These are phyloP conservation scores for Suillus lakei DNA, from an alignment of 768 basidiomycete genomes.

Conservation along the genomic window DNA sequence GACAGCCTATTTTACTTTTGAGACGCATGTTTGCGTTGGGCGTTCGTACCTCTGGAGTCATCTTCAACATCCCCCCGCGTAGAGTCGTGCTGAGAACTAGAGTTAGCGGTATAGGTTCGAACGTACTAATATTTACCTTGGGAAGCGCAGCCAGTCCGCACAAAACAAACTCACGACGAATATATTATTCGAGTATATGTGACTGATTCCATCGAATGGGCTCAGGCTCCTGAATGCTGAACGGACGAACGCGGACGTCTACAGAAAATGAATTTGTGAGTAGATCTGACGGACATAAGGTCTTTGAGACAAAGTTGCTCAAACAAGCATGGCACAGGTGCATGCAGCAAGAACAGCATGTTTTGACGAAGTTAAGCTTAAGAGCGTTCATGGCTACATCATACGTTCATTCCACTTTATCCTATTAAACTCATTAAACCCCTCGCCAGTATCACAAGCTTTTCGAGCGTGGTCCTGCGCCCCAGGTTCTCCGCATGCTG, in stretches of 20 bases:
- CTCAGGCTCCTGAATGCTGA: background rate
- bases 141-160: background rate
- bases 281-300: background rate
- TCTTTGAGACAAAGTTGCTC: background rate
- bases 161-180: background rate
- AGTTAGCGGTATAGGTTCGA: background rate
- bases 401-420: slow-evolving; percentile 51
- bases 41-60: background rate
- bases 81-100: too few species aligned
- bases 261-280: background rate
- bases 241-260: background rate
- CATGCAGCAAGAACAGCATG: background rate
- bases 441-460: slow-evolving; percentile 89
- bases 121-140: background rate
- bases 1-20: background rate
- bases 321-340: background rate
- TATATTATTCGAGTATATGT: background rate
- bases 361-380: slow-evolving; percentile 55
- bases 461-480: slow-evolving; percentile 95
- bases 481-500: slow-evolving; percentile 88
- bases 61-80: background rate
- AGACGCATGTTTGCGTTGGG: background rate
- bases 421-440: slow-evolving; percentile 10
- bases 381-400: slow-evolving; percentile 98
- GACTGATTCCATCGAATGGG: background rate